Percentiles rank a stretch among this genome's conserved stretches.
Evolutionary conservation across 805 yeast genomes (phyloP).

Genomic region (Cyberlindnera bimundalis): DNA sequence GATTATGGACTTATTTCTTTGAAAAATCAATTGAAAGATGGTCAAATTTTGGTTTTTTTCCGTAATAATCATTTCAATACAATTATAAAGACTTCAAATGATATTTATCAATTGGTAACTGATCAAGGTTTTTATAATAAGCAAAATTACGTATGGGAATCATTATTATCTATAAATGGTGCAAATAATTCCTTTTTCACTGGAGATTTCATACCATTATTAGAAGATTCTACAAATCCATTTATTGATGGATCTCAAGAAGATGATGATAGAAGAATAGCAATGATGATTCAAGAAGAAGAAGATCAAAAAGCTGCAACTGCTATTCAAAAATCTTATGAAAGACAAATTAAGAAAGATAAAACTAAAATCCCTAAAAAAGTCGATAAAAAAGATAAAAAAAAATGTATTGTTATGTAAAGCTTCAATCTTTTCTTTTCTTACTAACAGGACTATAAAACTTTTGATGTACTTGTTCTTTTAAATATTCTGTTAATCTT

Average conservation of each 20-base stretch:
- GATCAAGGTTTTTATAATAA: slow-evolving; percentile 59
- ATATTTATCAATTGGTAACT: slow-evolving; percentile 64
- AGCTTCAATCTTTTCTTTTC: slow-evolving; percentile 34
- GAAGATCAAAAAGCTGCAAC: slow-evolving; percentile 53
- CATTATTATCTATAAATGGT: slow-evolving; percentile 64
- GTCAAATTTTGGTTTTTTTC: slow-evolving; percentile 68
- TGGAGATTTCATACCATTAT: slow-evolving; percentile 55
- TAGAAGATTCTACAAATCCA: slow-evolving; percentile 24
- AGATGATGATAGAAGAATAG: slow-evolving; percentile 41
- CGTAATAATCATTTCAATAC: slow-evolving; percentile 90
- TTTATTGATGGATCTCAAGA: slow-evolving; percentile 24
- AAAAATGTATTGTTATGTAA: slow-evolving; percentile 27
- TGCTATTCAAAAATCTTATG: slow-evolving; percentile 37
- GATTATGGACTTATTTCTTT: slow-evolving; percentile 54
- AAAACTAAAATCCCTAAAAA: slow-evolving; percentile 15
- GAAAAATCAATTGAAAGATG: slow-evolving; percentile 41
- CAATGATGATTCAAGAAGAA: slow-evolving; percentile 46
- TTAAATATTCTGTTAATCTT: slow-evolving; percentile 63
- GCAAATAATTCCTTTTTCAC: slow-evolving; percentile 63
- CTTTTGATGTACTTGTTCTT: slow-evolving; percentile 61
- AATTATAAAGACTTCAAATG: slow-evolving; percentile 44
- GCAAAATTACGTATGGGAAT: slow-evolving; percentile 74
- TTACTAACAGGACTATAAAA: slow-evolving; percentile 33
- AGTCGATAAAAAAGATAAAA: slow-evolving; percentile 12
- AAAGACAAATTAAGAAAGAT: slow-evolving; percentile 8